phyloP scores from a whole-genome alignment of 345 rosid genomes.

The Excoecaria cochinchinensis region DNA sequence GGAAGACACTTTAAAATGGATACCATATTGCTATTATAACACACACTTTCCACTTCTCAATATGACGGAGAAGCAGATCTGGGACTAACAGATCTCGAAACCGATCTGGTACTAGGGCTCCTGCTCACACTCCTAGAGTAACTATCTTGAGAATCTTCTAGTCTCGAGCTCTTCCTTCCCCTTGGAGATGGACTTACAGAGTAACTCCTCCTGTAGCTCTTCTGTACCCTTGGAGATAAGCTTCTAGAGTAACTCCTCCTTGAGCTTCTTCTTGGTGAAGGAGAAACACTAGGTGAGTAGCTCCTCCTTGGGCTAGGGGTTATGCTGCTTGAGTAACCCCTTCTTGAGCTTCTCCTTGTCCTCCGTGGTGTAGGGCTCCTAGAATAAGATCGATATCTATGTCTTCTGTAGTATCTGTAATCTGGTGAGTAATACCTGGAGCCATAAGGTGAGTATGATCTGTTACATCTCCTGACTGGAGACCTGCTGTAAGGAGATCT shows the following conservation, averaged over 20 bases:
- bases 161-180: conserved; percentile 20
- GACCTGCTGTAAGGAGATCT: conserved; percentile 48
- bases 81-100: conserved; percentile 63
- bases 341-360: conserved; percentile 21
- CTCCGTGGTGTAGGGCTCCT: conserved; percentile 34
- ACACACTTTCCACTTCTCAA: background rate
- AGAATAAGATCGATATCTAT: conserved; percentile 6
- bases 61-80: conserved; percentile 35
- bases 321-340: conserved; percentile 16
- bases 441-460: conserved; percentile 47
- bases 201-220: conserved; percentile 33
- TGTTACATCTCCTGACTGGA: conserved; percentile 39
- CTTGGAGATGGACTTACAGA: conserved; percentile 39
- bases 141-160: conserved; percentile 21
- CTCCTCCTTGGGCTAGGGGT: conserved; percentile 32
- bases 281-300: conserved; percentile 44
- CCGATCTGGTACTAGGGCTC: conserved; percentile 49
- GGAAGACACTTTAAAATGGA: too few relatives aligned
- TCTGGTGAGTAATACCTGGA: conserved; percentile 31
- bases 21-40: background rate
- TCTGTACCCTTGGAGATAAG: background rate
- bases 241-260: conserved; percentile 22
- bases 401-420: conserved; percentile 26
- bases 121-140: conserved; percentile 37
- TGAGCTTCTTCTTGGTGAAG: conserved; percentile 16